Percentiles rank a stretch among this genome's conserved stretches.
These are phyloP conservation scores for Euphorbia celastroides DNA, from an alignment of 441 rosid genomes.

Conservation along the genomic window DNA sequence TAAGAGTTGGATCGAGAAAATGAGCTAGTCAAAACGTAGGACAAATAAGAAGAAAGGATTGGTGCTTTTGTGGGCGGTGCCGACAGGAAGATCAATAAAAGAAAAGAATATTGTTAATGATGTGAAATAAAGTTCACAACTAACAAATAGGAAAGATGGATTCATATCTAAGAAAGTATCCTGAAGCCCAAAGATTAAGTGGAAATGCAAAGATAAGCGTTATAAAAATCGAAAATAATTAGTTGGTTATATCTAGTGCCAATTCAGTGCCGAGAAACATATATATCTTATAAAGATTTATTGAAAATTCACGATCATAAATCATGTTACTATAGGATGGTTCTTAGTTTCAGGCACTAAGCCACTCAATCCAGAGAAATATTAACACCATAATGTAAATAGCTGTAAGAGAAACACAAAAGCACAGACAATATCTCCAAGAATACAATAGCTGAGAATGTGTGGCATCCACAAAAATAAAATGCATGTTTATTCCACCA, in stretches of 20 bases:
- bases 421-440: background rate
- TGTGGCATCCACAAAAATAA: background rate
- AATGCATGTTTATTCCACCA: background rate
- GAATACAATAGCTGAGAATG: background rate
- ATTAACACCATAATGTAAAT: background rate
- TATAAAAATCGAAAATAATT: background rate
- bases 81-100: background rate
- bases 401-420: background rate
- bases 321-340: background rate
- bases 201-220: conserved; percentile 13
- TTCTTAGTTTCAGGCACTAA: background rate
- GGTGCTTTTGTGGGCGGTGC: too few species aligned
- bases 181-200: background rate
- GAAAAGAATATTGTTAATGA: background rate
- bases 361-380: background rate
- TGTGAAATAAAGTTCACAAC: background rate
- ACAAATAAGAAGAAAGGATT: background rate
- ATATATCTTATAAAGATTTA: background rate
- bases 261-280: conserved; percentile 8
- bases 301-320: conserved; percentile 1
- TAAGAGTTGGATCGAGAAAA: background rate
- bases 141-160: background rate
- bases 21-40: conserved; percentile 4
- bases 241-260: conserved; percentile 3
- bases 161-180: background rate